A percentile compares a stretch with the other conserved stretches of the same genome.
These are phyloP conservation scores for Sphagnum tenellum DNA, from an alignment of 225 moss, liverwort and hornwort species.

Conservation along the genomic window DNA sequence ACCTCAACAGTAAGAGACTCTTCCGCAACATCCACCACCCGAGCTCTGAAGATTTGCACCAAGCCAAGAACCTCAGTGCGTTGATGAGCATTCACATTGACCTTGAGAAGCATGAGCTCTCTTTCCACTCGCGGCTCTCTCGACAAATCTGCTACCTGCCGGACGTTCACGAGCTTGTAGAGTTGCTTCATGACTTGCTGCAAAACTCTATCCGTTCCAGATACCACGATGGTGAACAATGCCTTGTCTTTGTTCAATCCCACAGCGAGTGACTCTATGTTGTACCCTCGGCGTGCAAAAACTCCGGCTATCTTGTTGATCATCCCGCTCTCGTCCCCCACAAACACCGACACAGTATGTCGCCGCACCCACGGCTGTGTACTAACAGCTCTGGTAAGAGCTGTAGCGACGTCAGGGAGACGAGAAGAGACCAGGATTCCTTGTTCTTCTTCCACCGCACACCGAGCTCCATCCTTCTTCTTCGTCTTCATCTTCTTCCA, in stretches of 20 bases:
- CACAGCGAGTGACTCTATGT: constrained; percentile 93
- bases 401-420: constrained; percentile 30
- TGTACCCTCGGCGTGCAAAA: constrained; percentile 85
- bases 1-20: constrained; percentile 81
- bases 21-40: constrained; percentile 89
- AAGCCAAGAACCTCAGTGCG: constrained; percentile 72
- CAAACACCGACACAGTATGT: constrained; percentile 91
- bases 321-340: constrained; percentile 98
- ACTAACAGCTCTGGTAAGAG: too few relatives aligned
- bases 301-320: constrained; percentile 96
- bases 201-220: constrained; percentile 80
- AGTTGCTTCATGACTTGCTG: constrained; percentile 99
- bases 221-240: constrained; percentile 92
- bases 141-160: constrained; percentile 86
- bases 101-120: constrained; percentile 90
- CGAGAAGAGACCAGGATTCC: constrained; percentile 18
- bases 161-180: constrained; percentile 93
- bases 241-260: constrained; percentile 98
- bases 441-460: constrained; percentile 27
- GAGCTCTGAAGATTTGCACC: constrained; percentile 85
- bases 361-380: constrained; percentile 32
- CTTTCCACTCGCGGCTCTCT: constrained; percentile 81
- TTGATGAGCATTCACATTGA: constrained; percentile 67
- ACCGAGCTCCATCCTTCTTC: constrained; percentile 4
- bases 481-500: too few relatives aligned